phyloP scores from a whole-genome alignment of 2,329 filamentous ascomycete genomes.

The Zymoseptoria tritici region DNA sequence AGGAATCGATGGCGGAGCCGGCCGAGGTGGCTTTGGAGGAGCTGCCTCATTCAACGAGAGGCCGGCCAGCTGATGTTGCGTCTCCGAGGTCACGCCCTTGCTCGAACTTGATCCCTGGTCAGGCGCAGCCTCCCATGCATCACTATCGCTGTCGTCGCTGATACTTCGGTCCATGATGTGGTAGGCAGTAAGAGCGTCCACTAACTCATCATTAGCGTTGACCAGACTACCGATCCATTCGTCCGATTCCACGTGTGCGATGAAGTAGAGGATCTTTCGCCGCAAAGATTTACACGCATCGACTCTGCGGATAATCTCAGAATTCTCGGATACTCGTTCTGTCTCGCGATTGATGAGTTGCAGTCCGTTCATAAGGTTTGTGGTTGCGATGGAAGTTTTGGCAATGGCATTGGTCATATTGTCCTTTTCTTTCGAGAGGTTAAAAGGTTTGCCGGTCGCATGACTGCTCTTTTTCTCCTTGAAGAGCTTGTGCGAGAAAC shows the following conservation, averaged over 20 bases:
- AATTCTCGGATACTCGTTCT: conserved; percentile 80
- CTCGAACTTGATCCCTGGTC: conserved; percentile 2
- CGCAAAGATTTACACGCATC: conserved; percentile 80
- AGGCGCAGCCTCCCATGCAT: conserved; percentile 43
- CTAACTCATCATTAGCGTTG: conserved; percentile 92
- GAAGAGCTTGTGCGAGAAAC: conserved; percentile 25
- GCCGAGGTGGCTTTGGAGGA: conserved; percentile 42
- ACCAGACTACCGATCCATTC: conserved; percentile 87
- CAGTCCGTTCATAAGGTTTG: conserved; percentile 77
- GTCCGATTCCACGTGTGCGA: conserved; percentile 83
- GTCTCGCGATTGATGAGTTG: conserved; percentile 86
- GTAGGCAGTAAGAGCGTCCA: conserved; percentile 85
- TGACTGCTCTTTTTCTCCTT: conserved; percentile 32
- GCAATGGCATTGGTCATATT: conserved; percentile 84
- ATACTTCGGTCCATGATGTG: conserved; percentile 87
- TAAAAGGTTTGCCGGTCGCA: conserved; percentile 59
- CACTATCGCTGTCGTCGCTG: conserved; percentile 62
- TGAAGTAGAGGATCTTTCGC: conserved; percentile 80
- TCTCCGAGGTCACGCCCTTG: conserved; percentile 13
- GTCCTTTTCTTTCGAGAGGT: conserved; percentile 78
- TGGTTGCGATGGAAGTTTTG: conserved; percentile 81
- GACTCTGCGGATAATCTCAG: conserved; percentile 66
- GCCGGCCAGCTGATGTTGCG: conserved; percentile 39
- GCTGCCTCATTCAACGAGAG: conserved; percentile 35
- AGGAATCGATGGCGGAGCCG: conserved; percentile 30